Evolutionary conservation across 1,284 basidiomycete genomes (phyloP).

Genomic region (Ganoderma resinaceum): DNA sequence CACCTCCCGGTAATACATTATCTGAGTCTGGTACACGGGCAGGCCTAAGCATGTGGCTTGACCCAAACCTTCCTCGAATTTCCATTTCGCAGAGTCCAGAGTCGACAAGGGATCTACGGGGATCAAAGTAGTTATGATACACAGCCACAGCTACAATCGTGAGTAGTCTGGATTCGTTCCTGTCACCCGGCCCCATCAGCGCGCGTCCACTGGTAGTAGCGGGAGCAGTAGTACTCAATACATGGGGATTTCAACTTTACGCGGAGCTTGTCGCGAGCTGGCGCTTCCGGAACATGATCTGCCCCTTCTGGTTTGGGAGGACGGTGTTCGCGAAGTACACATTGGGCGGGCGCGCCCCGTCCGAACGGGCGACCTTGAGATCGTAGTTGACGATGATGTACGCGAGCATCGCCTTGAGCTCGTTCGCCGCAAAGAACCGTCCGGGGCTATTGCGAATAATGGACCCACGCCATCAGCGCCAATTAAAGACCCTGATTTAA

Average conservation of each 20-base stretch:
- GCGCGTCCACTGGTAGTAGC: constrained; percentile 9
- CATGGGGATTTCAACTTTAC: background rate
- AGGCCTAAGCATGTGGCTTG: too few species aligned
- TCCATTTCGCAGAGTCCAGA: too few species aligned
- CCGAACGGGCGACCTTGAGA: constrained; percentile 21
- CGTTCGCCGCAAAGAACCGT: too few species aligned
- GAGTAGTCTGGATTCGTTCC: background rate
- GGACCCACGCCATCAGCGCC: too few species aligned
- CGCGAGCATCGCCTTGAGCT: constrained; percentile 24
- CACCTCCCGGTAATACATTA: too few species aligned
- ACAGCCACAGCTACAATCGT: background rate
- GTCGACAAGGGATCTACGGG: too few species aligned
- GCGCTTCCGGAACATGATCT: constrained; percentile 11
- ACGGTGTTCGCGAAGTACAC: background rate
- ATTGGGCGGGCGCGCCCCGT: background rate
- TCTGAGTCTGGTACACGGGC: too few species aligned
- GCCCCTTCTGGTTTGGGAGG: background rate
- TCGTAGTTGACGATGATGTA: constrained; percentile 32
- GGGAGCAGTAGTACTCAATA: background rate
- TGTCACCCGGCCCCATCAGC: too few species aligned
- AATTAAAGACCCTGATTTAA: too few species aligned
- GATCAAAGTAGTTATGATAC: too few species aligned
- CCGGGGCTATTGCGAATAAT: background rate
- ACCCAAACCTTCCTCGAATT: too few species aligned
- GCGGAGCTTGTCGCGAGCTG: background rate